Evolutionary conservation across 2,329 filamentous ascomycete genomes (phyloP).

Genomic region (Colletotrichum australisinense): DNA sequence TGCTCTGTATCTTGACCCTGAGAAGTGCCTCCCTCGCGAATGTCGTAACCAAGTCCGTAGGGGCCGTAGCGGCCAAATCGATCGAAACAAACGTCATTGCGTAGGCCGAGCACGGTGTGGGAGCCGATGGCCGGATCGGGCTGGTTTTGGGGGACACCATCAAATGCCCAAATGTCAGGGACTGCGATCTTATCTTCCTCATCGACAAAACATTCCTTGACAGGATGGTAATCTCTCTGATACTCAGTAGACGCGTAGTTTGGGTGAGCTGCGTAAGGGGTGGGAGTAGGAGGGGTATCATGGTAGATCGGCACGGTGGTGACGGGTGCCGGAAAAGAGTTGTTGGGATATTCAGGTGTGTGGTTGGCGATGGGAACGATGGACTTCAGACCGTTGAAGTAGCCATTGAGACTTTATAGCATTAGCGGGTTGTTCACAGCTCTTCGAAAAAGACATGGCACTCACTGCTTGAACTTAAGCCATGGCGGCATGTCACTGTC

Average conservation of each 20-base stretch:
- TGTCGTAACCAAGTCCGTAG: conserved; percentile 86
- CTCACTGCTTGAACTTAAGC: conserved; percentile 57
- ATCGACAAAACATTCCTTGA: conserved; percentile 74
- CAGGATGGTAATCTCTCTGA: conserved; percentile 60
- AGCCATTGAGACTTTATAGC: conserved; percentile 75
- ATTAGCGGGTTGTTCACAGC: conserved; percentile 21
- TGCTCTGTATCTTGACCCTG: conserved; percentile 79
- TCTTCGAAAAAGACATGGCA: conserved; percentile 5
- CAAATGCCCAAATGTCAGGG: conserved; percentile 75
- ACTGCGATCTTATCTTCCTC: conserved; percentile 64
- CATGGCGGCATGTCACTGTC: conserved; percentile 48
- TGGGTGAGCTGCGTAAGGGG: conserved; percentile 69
- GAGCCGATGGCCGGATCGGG: conserved; percentile 84
- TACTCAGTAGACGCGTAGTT: conserved; percentile 74
- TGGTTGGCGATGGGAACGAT: conserved; percentile 74
- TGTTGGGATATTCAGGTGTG: conserved; percentile 78
- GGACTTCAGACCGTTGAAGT: conserved; percentile 81
- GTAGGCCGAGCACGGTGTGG: conserved; percentile 77
- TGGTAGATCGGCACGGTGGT: conserved; percentile 47
- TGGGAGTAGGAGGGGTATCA: conserved; percentile 53
- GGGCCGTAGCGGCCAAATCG: conserved; percentile 86
- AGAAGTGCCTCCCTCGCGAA: conserved; percentile 76
- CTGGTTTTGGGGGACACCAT: conserved; percentile 79
- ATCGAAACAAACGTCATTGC: conserved; percentile 87
- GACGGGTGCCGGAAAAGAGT: conserved; percentile 46